These are phyloP conservation scores for Gyrodon lividus DNA, from an alignment of 768 basidiomycete species.

Conservation along the genomic window DNA sequence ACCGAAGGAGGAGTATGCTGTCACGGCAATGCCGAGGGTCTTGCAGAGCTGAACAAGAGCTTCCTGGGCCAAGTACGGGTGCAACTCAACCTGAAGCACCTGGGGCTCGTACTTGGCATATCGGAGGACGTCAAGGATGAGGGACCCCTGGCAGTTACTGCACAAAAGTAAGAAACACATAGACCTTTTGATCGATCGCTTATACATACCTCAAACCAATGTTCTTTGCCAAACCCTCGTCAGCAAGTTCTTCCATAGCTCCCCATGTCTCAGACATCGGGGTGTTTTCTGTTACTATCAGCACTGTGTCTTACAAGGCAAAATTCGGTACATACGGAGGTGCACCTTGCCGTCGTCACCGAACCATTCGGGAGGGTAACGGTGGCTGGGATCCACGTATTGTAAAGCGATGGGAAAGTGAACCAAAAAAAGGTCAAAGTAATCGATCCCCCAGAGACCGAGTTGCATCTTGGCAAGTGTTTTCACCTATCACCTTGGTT, in stretches of 20 bases:
- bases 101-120: conserved; percentile 68
- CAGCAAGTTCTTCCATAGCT: conserved; percentile 78
- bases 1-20: conserved; percentile 58
- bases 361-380: conserved; percentile 84
- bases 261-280: conserved; percentile 83
- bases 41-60: conserved; percentile 43
- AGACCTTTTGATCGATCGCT: not conserved
- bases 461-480: conserved; percentile 62
- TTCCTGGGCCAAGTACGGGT: conserved; percentile 55
- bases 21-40: conserved; percentile 47
- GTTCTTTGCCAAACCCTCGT: conserved; percentile 68
- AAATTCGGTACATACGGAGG: conserved; percentile 45
- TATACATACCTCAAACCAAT: conserved; percentile 67
- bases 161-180: not conserved
- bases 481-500: conserved; percentile 45
- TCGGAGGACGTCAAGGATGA: conserved; percentile 73
- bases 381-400: conserved; percentile 73
- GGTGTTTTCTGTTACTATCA: conserved; percentile 48
- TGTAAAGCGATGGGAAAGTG: conserved; percentile 85
- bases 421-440: conserved; percentile 77
- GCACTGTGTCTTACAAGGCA: not conserved
- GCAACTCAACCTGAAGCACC: conserved; percentile 60
- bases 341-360: conserved; percentile 70
- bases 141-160: conserved; percentile 72
- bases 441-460: conserved; percentile 78